A percentile compares a stretch with the other conserved stretches of the same genome.
Evolutionary conservation across 371 early-diverging fungal species (phyloP).

Genomic region (Circinella minor): DNA sequence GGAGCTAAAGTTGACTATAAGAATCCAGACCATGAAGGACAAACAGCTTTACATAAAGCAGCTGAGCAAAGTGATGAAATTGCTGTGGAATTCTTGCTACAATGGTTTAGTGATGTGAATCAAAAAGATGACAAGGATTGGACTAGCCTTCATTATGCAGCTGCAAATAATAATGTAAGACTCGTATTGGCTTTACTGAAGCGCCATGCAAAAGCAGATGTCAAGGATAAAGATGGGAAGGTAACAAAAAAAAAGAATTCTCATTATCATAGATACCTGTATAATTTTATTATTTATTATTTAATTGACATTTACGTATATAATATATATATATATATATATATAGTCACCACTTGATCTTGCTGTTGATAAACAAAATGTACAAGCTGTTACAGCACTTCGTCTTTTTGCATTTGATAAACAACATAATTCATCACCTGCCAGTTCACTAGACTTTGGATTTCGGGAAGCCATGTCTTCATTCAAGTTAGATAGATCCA

Average conservation of each 20-base stretch:
- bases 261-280: no score
- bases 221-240: constrained; percentile 60
- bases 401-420: constrained; percentile 58
- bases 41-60: constrained; percentile 69
- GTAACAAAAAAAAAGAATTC: constrained; percentile 27
- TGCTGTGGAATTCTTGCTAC: constrained; percentile 71
- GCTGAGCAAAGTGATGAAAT: constrained; percentile 60
- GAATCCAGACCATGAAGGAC: constrained; percentile 55
- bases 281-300: no score
- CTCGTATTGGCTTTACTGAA: constrained; percentile 69
- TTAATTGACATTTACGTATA: no score
- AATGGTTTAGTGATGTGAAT: constrained; percentile 72
- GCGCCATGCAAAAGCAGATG: constrained; percentile 71
- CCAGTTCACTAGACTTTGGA: constrained; percentile 53
- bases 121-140: constrained; percentile 66
- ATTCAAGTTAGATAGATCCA: constrained; percentile 29
- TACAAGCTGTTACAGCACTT: constrained; percentile 67
- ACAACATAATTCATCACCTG: constrained; percentile 50
- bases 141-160: constrained; percentile 82
- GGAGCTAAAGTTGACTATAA: constrained; percentile 80
- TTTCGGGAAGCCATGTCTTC: constrained; percentile 61
- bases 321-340: constrained; percentile 12
- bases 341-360: constrained; percentile 70
- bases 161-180: constrained; percentile 66
- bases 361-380: constrained; percentile 65